These are phyloP conservation scores for Cryptococcus deneoformans DNA, from an alignment of 1,284 basidiomycete genomes.

Conservation along the genomic window DNA sequence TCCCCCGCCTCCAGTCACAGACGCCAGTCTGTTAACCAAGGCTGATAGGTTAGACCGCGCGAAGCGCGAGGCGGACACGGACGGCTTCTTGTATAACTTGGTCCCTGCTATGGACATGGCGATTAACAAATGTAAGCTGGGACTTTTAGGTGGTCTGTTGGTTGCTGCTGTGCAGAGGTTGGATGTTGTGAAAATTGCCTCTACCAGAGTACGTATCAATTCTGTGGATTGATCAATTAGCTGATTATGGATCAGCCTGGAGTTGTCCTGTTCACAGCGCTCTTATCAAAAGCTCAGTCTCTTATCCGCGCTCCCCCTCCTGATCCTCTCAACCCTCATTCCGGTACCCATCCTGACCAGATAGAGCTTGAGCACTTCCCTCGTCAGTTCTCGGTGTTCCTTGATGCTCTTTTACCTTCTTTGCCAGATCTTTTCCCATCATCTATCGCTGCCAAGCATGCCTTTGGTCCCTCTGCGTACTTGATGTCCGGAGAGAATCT, in stretches of 20 bases:
- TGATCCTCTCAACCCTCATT: conserved; percentile 51
- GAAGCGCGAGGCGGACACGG: conserved; percentile 83
- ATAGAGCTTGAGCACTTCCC: conserved; percentile 87
- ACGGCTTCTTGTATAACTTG: conserved; percentile 81
- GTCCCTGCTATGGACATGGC: conserved; percentile 84
- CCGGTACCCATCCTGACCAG: conserved; percentile 52
- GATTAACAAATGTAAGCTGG: conserved; percentile 67
- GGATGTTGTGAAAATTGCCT: conserved; percentile 66
- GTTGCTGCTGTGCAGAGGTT: conserved; percentile 80
- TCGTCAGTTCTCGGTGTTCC: conserved; percentile 77
- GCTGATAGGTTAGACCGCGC: conserved; percentile 61
- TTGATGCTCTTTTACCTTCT: conserved; percentile 71
- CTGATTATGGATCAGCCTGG: conserved; percentile 63
- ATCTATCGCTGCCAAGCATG: conserved; percentile 62
- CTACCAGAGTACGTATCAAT: conserved; percentile 60
- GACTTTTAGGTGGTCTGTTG: conserved; percentile 81
- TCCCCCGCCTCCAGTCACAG: conserved; percentile 55
- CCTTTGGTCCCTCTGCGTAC: conserved; percentile 55
- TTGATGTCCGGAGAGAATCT: conserved; percentile 34
- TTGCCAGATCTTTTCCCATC: conserved; percentile 86
- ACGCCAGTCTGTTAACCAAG: conserved; percentile 49
- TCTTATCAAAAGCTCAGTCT: conserved; percentile 87
- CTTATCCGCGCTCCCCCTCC: conserved; percentile 70
- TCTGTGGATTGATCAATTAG: not conserved
- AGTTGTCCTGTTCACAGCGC: conserved; percentile 84